Evolutionary conservation across 495 filamentous ascomycete genomes (phyloP).

Genomic region (Penicillium waksmanii): DNA sequence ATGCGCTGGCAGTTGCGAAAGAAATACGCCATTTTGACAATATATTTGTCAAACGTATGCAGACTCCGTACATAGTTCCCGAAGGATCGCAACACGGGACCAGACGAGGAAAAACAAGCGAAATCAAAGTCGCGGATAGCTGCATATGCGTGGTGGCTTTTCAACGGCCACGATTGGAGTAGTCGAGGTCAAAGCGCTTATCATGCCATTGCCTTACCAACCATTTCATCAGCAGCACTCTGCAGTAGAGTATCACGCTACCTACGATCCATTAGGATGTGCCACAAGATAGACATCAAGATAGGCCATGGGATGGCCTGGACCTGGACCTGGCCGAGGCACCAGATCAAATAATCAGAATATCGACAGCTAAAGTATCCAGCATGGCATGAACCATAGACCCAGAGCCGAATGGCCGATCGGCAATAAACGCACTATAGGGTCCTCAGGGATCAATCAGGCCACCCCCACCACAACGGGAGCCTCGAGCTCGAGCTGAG

Average conservation of each 20-base stretch:
- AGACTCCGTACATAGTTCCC: no score
- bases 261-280: no score
- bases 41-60: neutral
- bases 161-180: neutral
- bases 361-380: neutral
- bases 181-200: neutral
- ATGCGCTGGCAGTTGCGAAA: no score
- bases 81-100: neutral
- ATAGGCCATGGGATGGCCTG: no score
- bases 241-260: no score
- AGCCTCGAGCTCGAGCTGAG: neutral
- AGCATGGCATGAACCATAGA: neutral
- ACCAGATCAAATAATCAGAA: neutral
- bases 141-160: constrained; percentile 12
- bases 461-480: neutral
- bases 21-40: neutral
- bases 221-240: no score
- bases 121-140: constrained; percentile 20
- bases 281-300: no score
- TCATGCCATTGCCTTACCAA: neutral
- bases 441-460: neutral
- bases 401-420: neutral
- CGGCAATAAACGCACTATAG: neutral
- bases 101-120: constrained; percentile 6
- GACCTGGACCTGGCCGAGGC: no score